A percentile compares a stretch with the other conserved stretches of the same genome.
Evolutionary conservation across 2,329 filamentous ascomycete species (phyloP).

Genomic region (Apiospora aurea): DNA sequence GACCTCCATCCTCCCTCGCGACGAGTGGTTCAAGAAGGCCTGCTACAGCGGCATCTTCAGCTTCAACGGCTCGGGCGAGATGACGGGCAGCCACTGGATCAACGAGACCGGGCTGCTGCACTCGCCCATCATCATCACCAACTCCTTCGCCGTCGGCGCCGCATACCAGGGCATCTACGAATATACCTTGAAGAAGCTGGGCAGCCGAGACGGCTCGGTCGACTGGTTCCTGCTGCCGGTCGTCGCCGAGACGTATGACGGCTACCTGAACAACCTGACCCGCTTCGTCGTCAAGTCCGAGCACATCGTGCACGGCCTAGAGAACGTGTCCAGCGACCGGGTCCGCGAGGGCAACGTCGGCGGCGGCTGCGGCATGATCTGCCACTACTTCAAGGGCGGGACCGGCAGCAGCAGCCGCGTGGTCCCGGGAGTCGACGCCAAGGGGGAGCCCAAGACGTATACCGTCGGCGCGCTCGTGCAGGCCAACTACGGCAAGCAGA

Average conservation of each 20-base stretch:
- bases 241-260: conserved; percentile 70
- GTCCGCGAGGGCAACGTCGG: conserved; percentile 70
- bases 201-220: conserved; percentile 50
- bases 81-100: conserved; percentile 68
- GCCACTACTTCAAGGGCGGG: conserved; percentile 71
- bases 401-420: conserved; percentile 68
- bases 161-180: conserved; percentile 66
- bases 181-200: conserved; percentile 56
- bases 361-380: conserved; percentile 73
- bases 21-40: conserved; percentile 52
- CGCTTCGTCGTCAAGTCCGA: conserved; percentile 61
- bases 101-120: conserved; percentile 66
- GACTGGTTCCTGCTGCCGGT: conserved; percentile 64
- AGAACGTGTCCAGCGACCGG: conserved; percentile 54
- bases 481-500: conserved; percentile 67
- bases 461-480: conserved; percentile 69
- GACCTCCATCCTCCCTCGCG: conserved; percentile 56
- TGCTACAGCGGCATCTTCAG: conserved; percentile 61
- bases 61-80: conserved; percentile 70
- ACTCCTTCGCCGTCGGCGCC: conserved; percentile 63
- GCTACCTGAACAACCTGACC: conserved; percentile 63
- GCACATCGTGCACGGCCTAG: conserved; percentile 62
- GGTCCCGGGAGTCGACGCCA: conserved; percentile 53
- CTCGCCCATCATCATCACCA: conserved; percentile 67
- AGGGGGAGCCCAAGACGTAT: conserved; percentile 52